Evolutionary conservation across 495 filamentous ascomycete genomes (phyloP).

Genomic region (Lasiosphaeris hirsuta): DNA sequence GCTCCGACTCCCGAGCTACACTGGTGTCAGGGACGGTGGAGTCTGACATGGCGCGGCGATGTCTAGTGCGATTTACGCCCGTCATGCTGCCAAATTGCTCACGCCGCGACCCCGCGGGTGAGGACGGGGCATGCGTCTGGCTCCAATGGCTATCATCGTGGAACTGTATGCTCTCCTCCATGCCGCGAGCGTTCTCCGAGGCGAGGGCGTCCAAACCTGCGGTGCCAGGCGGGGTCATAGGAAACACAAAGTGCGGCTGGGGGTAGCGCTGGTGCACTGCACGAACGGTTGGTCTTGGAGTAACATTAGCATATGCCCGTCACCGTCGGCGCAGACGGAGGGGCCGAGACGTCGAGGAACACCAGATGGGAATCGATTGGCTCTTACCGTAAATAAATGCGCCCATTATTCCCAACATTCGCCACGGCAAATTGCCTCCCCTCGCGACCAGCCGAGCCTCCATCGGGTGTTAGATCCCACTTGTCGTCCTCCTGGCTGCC

Average conservation of each 20-base stretch:
- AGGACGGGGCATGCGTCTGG: constrained; percentile 35
- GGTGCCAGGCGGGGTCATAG: constrained; percentile 54
- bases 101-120: constrained; percentile 24
- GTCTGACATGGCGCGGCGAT: constrained; percentile 49
- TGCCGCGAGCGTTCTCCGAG: constrained; percentile 36
- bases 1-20: constrained; percentile 51
- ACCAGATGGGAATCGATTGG: no score
- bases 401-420: constrained; percentile 89
- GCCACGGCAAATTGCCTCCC: constrained; percentile 87
- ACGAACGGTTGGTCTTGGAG: constrained; percentile 57
- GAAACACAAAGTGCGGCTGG: constrained; percentile 57
- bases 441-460: constrained; percentile 50
- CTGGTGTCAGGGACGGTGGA: constrained; percentile 45
- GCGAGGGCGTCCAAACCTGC: constrained; percentile 48
- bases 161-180: constrained; percentile 26
- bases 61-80: constrained; percentile 35
- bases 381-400: constrained; percentile 87
- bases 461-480: constrained; percentile 49
- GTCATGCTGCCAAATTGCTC: constrained; percentile 26
- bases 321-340: neutral
- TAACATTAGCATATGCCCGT: neutral
- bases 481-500: constrained; percentile 38
- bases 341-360: neutral
- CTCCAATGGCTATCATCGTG: constrained; percentile 42
- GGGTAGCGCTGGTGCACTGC: constrained; percentile 56